Evolutionary conservation across 257 asterid genomes (phyloP), one percentile per base, ranked within the genome.

Genomic region (Jacaranda copaia): DNA sequence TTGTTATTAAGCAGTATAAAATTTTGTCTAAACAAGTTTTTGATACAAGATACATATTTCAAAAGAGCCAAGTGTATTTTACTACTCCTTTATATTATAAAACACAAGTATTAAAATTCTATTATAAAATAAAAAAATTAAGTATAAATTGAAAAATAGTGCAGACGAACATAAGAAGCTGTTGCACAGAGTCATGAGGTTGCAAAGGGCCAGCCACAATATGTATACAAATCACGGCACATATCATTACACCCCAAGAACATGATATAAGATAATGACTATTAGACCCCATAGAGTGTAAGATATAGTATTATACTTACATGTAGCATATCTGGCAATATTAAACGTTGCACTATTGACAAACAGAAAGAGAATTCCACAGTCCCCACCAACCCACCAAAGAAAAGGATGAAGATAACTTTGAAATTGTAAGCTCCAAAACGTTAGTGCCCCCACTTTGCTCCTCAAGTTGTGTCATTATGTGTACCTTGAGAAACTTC

Each of bases 331-430:
- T 49, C 49, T 64, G 73, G 52, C 66, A 65, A 73, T 76, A 75
- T 68, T 68, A 15, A 76, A 16, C 39, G 70, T 51, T 70, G 81
- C 77, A 62, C 81, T 55, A 55, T 55, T 1, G 32, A 55, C 60
- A 55, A 55, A 71, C 42, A 76, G 66, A 80, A 84, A 66, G 75
- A 74, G 10, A 38, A 38, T 1, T 6, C 60, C 57, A 65, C 68
- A 53, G 78, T 76, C 87, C 89, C 87, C 85, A 80, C 85, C 62
- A 84, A 76, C 82, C 87, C 88, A 83, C 88, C 66, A 52, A 67
- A 63, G 42, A 6, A 81, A 75, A 74, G 69, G 55, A 84, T 73
- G 74, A 81, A 69, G 87, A 82, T 73, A 61, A 73, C 73, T 62
- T 76, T 76, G 80, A 74, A 58, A 72, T 45, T 70, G 75, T 73